phyloP scores from a whole-genome alignment of 1,284 basidiomycete species.

The Trichosporon sp. region DNA sequence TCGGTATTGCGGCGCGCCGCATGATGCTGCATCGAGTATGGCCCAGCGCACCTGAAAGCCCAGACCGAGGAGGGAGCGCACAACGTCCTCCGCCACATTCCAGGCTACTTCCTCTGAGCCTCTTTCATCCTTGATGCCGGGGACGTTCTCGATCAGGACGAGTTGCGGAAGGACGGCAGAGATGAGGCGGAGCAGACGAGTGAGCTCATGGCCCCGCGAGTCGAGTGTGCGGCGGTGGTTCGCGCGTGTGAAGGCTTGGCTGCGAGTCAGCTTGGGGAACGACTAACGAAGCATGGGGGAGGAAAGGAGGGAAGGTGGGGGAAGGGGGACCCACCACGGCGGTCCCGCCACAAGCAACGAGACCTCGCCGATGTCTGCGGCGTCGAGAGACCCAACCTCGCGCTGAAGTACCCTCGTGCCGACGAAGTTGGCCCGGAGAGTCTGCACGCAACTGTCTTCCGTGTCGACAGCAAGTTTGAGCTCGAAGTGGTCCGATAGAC shows the following conservation, averaged over 20 bases:
- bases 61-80: conserved; percentile 28
- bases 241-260: conserved; percentile 42
- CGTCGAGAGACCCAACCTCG: neutral
- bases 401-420: conserved; percentile 1
- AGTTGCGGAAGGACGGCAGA: conserved; percentile 34
- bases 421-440: conserved; percentile 27
- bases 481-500: conserved; percentile 33
- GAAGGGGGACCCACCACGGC: conserved; percentile 38
- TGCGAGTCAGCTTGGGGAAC: conserved; percentile 21
- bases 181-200: conserved; percentile 31
- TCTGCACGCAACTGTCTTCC: conserved; percentile 29
- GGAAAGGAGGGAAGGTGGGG: neutral
- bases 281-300: neutral
- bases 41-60: conserved; percentile 42
- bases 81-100: conserved; percentile 23
- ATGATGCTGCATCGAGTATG: conserved; percentile 36
- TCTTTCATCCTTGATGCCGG: conserved; percentile 34
- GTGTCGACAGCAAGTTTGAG: conserved; percentile 37
- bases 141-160: conserved; percentile 46
- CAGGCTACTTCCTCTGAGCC: conserved; percentile 11
- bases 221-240: conserved; percentile 37
- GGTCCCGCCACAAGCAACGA: conserved; percentile 37
- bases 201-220: conserved; percentile 37
- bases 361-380: neutral
- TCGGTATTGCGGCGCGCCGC: conserved; percentile 43